phyloP scores from a whole-genome alignment of 345 rosid species.

The Acer yangbiense region DNA sequence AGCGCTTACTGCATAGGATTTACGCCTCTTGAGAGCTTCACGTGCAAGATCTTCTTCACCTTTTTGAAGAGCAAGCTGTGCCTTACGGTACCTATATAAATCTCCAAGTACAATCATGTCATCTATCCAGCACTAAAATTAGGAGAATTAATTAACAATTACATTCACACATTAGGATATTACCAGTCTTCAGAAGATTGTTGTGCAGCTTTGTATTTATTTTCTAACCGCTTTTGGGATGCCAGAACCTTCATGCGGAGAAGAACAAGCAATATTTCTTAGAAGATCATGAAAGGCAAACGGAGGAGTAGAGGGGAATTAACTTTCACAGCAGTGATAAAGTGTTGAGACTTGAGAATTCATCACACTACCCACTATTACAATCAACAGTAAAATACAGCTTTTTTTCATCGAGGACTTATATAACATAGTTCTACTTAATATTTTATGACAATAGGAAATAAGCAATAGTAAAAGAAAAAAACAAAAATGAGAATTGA shows the following conservation, averaged over 20 bases:
- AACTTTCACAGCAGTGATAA: background rate
- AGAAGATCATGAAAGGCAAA: background rate
- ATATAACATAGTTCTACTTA: background rate
- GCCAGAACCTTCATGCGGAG: slow-evolving; percentile 58
- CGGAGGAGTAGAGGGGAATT: slow-evolving; percentile 4
- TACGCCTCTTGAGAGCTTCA: slow-evolving; percentile 83
- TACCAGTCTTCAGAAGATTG: slow-evolving; percentile 82
- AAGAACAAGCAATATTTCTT: slow-evolving; percentile 7
- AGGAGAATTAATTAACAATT: slow-evolving; percentile 4
- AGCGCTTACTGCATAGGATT: slow-evolving; percentile 65
- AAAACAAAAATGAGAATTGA: background rate
- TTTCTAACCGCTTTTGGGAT: slow-evolving; percentile 74
- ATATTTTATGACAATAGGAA: background rate
- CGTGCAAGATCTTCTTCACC: slow-evolving; percentile 92
- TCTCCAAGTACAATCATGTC: slow-evolving; percentile 1
- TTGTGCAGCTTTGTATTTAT: slow-evolving; percentile 68
- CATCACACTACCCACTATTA: background rate
- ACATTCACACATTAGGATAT: slow-evolving; percentile 5
- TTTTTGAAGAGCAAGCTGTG: slow-evolving; percentile 75
- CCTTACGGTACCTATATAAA: slow-evolving; percentile 66
- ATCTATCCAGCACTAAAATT: background rate
- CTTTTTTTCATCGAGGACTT: background rate
- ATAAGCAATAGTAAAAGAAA: background rate
- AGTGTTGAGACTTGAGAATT: background rate
- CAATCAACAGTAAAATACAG: background rate